These are phyloP conservation scores for Lasiodiplodia theobromae DNA, from an alignment of 2,329 filamentous ascomycete genomes.

Conservation along the genomic window DNA sequence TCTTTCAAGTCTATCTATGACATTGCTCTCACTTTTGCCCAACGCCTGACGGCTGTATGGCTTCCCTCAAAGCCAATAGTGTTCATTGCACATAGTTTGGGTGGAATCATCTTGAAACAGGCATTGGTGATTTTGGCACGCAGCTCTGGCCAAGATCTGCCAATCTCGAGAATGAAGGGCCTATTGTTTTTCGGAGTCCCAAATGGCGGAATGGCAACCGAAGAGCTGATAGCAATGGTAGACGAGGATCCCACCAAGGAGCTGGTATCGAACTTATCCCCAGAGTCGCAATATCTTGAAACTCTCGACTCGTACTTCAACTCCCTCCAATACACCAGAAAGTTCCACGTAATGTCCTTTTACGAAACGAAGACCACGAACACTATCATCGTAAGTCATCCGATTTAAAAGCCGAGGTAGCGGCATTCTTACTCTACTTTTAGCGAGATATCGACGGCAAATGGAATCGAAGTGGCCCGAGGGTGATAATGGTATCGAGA, in stretches of 20 bases:
- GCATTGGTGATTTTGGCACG: neutral
- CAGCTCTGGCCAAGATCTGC: neutral
- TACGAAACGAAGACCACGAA: conserved; percentile 3
- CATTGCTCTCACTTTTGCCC: neutral
- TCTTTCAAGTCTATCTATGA: neutral
- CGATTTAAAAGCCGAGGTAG: no score
- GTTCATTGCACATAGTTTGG: neutral
- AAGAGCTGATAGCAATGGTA: neutral
- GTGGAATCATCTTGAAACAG: conserved; percentile 6
- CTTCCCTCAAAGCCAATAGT: neutral
- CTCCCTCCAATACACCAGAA: neutral
- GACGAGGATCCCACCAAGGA: neutral
- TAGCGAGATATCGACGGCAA: neutral
- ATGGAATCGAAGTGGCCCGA: neutral
- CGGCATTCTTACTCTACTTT: no score
- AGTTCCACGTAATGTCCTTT: neutral
- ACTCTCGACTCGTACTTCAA: neutral
- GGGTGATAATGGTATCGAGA: neutral
- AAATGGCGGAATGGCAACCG: neutral
- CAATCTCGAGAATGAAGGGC: neutral
- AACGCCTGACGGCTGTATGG: neutral
- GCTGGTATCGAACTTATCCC: neutral
- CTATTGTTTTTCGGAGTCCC: neutral
- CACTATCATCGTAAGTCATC: neutral
- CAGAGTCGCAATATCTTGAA: neutral